A percentile compares a stretch with the other conserved stretches of the same genome.
Conservation (phyloP, 2,329 filamentous ascomycete genomes). For the Xylariomycetidae sp. region DNA sequence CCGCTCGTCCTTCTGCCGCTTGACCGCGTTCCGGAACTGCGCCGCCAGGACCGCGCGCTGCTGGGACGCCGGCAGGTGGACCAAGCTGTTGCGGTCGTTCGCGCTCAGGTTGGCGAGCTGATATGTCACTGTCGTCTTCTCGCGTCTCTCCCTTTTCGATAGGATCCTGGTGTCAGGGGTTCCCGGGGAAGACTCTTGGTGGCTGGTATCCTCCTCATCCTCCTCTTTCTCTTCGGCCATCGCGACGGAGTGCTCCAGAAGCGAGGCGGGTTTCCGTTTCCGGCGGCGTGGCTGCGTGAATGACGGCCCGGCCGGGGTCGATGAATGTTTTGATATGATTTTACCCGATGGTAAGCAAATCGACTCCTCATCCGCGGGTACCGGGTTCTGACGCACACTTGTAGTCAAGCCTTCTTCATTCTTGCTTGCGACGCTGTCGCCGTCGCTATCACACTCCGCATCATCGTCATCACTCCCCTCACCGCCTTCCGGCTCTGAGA, state of each 20-base stretch:
- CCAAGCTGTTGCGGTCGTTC: slow-evolving; percentile 15
- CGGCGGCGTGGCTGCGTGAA: slow-evolving; percentile 10
- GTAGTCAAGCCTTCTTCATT: slow-evolving; percentile 1
- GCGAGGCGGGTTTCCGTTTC: slow-evolving; percentile 8
- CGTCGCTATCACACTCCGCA: slow-evolving; percentile 6
- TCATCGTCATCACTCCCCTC: too few species aligned
- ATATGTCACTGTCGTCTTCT: slow-evolving; percentile 11
- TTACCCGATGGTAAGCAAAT: slow-evolving; percentile 21
- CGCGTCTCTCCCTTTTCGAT: slow-evolving; percentile 18
- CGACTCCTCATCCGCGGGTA: slow-evolving; percentile 14
- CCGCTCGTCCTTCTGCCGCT: slow-evolving; percentile 22
- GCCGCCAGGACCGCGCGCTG: slow-evolving; percentile 17
- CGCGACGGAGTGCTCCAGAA: slow-evolving; percentile 8
- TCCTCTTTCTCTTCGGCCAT: slow-evolving; percentile 6
- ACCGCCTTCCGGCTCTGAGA: slow-evolving; percentile 12
- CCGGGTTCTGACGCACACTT: slow-evolving; percentile 8
- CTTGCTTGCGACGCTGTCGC: slow-evolving; percentile 3
- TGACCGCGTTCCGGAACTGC: slow-evolving; percentile 15
- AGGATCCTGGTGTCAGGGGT: slow-evolving; percentile 7
- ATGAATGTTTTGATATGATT: slow-evolving; percentile 18
- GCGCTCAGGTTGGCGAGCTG: slow-evolving; percentile 18
- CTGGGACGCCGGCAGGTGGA: slow-evolving; percentile 17
- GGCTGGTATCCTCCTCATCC: slow-evolving; percentile 2
- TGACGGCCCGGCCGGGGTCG: slow-evolving; percentile 9
- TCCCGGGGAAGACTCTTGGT: slow-evolving; percentile 1